phyloP scores from a whole-genome alignment of 768 basidiomycete genomes.

The Amanita phalloides region DNA sequence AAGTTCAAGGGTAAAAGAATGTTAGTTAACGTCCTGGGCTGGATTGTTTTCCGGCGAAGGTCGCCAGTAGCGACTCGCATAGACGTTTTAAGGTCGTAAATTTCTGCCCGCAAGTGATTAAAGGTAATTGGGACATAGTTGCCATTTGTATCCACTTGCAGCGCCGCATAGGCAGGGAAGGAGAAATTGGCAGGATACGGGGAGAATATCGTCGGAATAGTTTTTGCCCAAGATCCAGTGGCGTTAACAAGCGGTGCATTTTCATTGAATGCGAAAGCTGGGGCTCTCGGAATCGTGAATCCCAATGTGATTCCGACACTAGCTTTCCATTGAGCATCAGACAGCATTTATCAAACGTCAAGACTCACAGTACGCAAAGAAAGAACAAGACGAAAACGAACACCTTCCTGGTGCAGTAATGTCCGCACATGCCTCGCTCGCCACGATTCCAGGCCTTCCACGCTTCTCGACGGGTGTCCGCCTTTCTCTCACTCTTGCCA shows the following conservation, averaged over 20 bases:
- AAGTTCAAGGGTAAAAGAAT: constrained; percentile 75
- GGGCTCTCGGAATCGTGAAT: constrained; percentile 79
- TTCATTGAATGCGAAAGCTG: constrained; percentile 53
- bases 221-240: constrained; percentile 43
- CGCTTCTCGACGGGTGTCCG: constrained; percentile 39
- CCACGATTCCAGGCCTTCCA: constrained; percentile 76
- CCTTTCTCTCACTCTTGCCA: constrained; percentile 52
- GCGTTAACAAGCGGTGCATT: constrained; percentile 48
- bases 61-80: constrained; percentile 61
- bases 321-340: constrained; percentile 4
- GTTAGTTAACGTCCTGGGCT: constrained; percentile 54
- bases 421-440: constrained; percentile 71
- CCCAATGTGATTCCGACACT: constrained; percentile 64
- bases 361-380: constrained; percentile 42
- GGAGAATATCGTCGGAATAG: constrained; percentile 54
- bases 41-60: constrained; percentile 44
- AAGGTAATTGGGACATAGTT: constrained; percentile 77
- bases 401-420: constrained; percentile 62
- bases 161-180: constrained; percentile 66
- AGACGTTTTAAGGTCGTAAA: constrained; percentile 61
- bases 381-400: constrained; percentile 63
- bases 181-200: constrained; percentile 82
- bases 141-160: constrained; percentile 64
- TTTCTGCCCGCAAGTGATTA: constrained; percentile 48
- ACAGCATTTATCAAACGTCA: background rate